A percentile compares a stretch with the other conserved stretches of the same genome.
These are phyloP conservation scores for Sporothrix curviconia DNA, from an alignment of 2,329 filamentous ascomycete species.

Conservation along the genomic window DNA sequence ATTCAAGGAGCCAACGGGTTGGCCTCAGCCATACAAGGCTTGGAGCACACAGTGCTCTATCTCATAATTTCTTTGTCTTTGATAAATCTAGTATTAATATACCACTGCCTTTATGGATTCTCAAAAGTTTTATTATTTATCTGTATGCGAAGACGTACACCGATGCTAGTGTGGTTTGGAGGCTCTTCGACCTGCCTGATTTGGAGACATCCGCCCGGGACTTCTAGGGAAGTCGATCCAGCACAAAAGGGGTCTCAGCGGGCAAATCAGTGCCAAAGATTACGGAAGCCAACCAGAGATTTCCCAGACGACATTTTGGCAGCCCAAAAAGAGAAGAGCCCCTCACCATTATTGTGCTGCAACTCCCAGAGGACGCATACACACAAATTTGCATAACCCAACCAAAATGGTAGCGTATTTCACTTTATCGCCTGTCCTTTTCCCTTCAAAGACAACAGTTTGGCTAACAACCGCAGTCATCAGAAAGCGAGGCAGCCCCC, in stretches of 20 bases:
- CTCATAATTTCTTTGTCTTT: too few relatives aligned
- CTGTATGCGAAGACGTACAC: too few relatives aligned
- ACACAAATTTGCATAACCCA: neutral
- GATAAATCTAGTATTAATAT: constrained; percentile 5
- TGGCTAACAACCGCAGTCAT: neutral
- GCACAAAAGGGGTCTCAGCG: too few relatives aligned
- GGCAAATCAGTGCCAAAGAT: too few relatives aligned
- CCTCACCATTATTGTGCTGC: too few relatives aligned
- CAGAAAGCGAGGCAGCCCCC: neutral
- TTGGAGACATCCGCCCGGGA: neutral
- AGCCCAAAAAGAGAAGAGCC: too few relatives aligned
- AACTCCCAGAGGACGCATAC: neutral
- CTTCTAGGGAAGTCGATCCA: neutral
- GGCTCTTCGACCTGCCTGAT: neutral
- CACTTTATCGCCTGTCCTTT: too few relatives aligned
- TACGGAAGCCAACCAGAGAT: too few relatives aligned
- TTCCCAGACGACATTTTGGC: too few relatives aligned
- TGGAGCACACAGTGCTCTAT: too few relatives aligned
- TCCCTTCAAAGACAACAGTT: too few relatives aligned
- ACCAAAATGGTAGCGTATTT: constrained; percentile 6
- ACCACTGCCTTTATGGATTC: neutral
- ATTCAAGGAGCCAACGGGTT: neutral
- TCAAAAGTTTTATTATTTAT: neutral
- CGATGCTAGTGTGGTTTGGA: neutral
- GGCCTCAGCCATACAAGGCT: too few relatives aligned